Evolutionary conservation across 495 filamentous ascomycete genomes (phyloP), one percentile per base, ranked within the genome.

Genomic region (Talaromyces proteolyticus): DNA sequence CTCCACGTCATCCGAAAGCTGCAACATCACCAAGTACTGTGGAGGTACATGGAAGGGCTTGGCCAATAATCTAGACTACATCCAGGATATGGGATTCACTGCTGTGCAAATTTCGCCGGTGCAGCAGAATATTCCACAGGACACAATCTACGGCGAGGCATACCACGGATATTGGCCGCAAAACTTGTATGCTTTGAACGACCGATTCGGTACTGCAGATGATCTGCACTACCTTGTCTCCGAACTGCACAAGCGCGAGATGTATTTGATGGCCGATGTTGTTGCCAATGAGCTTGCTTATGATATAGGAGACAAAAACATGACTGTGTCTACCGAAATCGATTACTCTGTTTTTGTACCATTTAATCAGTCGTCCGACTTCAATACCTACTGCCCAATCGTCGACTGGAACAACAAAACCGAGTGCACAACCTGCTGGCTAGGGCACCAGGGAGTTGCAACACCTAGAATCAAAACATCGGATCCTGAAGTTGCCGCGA

Each of bases 41-140:
- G 85, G 85, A 34, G 87, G 87, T 2, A 81, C 79, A 7, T 89
- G 77, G 67, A 60, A 64, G 39, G 87, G 85, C 2, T 72, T 91
- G 42, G 78, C 80, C 43, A 73, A 80, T 25, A 76, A 55, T 4
- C 54, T 67, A 2, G 64, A 67, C 45, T 67, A 67, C 46, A 63
- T 89, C 54, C 74, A 87, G 53, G 69, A 72, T 38, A 80, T 89
- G 73, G 85, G 86, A 12, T 89, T 89, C 51, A 82, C 80, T 40
- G 84, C 85, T 10, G 67, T 89, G 29, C 87, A 84, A 81, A 89
- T 88, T 51, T 86, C 83, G 0, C 86, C 86, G 0, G 65, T 89
- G 14, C 78, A 81, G 24, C 64, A 75, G 49, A 77, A 86, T 50
- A 60, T 86, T 18, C 64, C 73, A 1, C 64, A 66, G 0, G 61